Percentiles rank a stretch among this genome's conserved stretches.
phyloP scores from a whole-genome alignment of 805 yeast genomes.

The Wickerhamiella qilinensis region DNA sequence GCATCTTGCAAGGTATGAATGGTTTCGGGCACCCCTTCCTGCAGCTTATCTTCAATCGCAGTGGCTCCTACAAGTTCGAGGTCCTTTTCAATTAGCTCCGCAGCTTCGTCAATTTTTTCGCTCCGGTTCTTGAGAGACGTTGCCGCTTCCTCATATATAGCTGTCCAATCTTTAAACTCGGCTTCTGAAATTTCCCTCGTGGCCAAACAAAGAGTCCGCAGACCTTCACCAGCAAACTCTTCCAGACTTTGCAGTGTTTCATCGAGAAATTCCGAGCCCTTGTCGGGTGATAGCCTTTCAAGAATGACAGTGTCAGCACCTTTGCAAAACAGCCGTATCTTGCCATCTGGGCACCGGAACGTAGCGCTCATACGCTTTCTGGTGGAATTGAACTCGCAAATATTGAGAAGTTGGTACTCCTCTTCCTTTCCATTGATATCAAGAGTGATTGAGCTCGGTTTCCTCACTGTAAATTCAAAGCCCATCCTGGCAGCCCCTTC shows the following conservation, averaged over 20 bases:
- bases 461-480: constrained; percentile 67
- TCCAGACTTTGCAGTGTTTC: constrained; percentile 77
- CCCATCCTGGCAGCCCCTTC: constrained; percentile 90
- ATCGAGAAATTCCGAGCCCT: constrained; percentile 59
- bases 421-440: constrained; percentile 35
- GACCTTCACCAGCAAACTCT: constrained; percentile 90
- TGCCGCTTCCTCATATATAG: constrained; percentile 58
- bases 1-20: constrained; percentile 91
- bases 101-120: constrained; percentile 68
- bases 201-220: constrained; percentile 88
- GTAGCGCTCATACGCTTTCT: constrained; percentile 96
- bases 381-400: constrained; percentile 94
- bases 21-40: constrained; percentile 97
- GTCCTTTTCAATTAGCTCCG: constrained; percentile 72
- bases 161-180: constrained; percentile 62
- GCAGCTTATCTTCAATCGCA: constrained; percentile 94
- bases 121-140: constrained; percentile 64
- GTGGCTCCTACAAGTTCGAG: constrained; percentile 84
- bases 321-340: constrained; percentile 73
- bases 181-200: constrained; percentile 60
- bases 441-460: constrained; percentile 66
- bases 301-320: constrained; percentile 96
- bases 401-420: constrained; percentile 65
- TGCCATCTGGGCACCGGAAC: constrained; percentile 86
- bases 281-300: constrained; percentile 46